Evolutionary conservation across 768 basidiomycete species (phyloP).

Genomic region (Podaxis pistillaris): DNA sequence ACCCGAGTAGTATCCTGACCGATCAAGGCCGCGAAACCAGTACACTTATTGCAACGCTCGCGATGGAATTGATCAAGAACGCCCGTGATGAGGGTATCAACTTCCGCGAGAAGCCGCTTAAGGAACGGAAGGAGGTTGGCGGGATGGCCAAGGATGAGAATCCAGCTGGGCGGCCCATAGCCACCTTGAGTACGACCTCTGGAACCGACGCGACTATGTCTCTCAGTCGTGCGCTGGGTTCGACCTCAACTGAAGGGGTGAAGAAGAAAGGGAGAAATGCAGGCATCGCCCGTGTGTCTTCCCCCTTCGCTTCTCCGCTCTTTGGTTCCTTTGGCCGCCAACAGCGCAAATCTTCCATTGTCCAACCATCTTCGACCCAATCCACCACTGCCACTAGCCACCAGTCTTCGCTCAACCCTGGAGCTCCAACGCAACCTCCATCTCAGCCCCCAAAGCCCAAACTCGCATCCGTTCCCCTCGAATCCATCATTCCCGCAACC

Average conservation of each 20-base stretch:
- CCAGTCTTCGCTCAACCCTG: neutral
- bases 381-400: slow-evolving; percentile 16
- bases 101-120: slow-evolving; percentile 43
- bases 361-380: slow-evolving; percentile 11
- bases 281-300: slow-evolving; percentile 34
- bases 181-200: slow-evolving; percentile 39
- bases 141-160: slow-evolving; percentile 18
- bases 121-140: slow-evolving; percentile 43
- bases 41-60: slow-evolving; percentile 58
- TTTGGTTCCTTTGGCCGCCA: slow-evolving; percentile 60
- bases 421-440: slow-evolving; percentile 1
- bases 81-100: slow-evolving; percentile 62
- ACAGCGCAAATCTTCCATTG: slow-evolving; percentile 33
- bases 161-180: slow-evolving; percentile 35
- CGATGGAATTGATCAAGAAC: slow-evolving; percentile 63
- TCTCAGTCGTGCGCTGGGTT: slow-evolving; percentile 43
- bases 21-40: slow-evolving; percentile 68
- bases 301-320: slow-evolving; percentile 52
- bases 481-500: slow-evolving; percentile 78
- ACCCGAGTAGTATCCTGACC: slow-evolving; percentile 69
- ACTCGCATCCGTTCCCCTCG: slow-evolving; percentile 60
- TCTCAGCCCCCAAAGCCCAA: slow-evolving; percentile 23
- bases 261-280: slow-evolving; percentile 32
- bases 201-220: slow-evolving; percentile 44
- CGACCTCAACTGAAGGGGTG: slow-evolving; percentile 28